Evolutionary conservation across 2,329 filamentous ascomycete species (phyloP).

Genomic region (Penicillium sp.): DNA sequence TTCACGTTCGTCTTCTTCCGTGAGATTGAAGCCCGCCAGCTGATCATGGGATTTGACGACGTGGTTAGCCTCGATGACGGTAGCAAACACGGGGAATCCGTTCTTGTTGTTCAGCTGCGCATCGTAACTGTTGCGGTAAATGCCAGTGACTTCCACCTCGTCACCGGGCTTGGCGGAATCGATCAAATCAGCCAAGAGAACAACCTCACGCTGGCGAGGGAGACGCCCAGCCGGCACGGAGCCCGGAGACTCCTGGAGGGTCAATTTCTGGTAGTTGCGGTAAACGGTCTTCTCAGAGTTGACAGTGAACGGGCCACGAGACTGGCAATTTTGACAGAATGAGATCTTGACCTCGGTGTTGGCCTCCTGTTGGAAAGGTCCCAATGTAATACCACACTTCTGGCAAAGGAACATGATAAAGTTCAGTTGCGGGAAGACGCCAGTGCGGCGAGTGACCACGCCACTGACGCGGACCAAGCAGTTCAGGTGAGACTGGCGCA

Average conservation of each 20-base stretch:
- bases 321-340: constrained; percentile 95
- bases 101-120: constrained; percentile 97
- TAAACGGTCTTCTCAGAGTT: constrained; percentile 98
- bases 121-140: constrained; percentile 98
- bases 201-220: constrained; percentile 86
- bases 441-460: constrained; percentile 87
- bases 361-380: constrained; percentile 95
- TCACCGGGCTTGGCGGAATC: constrained; percentile 95
- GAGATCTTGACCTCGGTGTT: constrained; percentile 94
- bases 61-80: constrained; percentile 94
- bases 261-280: constrained; percentile 97
- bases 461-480: constrained; percentile 90
- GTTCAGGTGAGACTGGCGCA: constrained; percentile 93
- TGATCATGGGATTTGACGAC: constrained; percentile 96
- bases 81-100: constrained; percentile 96
- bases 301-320: constrained; percentile 85
- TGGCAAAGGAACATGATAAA: constrained; percentile 97
- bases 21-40: constrained; percentile 90
- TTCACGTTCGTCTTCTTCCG: constrained; percentile 86
- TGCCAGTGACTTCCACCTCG: constrained; percentile 93
- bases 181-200: constrained; percentile 93
- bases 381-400: constrained; percentile 86
- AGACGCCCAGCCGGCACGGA: constrained; percentile 94
- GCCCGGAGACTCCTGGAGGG: constrained; percentile 91
- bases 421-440: constrained; percentile 95